Conservation (phyloP, 305 asterid species). For the Rubia tinctorum region DNA sequence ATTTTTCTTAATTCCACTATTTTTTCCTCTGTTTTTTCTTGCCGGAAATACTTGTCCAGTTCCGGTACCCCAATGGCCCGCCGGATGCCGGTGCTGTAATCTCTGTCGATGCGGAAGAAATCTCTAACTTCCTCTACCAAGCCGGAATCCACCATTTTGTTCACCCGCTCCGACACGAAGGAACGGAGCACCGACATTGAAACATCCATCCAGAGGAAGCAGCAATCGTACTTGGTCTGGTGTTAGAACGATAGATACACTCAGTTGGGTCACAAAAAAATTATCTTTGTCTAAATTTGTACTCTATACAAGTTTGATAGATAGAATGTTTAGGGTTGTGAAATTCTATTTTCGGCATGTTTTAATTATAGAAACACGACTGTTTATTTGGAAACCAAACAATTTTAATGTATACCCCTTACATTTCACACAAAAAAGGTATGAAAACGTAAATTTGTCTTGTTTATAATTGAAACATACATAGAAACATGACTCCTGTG, state of each 20-base stretch:
- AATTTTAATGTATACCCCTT: no score
- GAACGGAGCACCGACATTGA: conserved; percentile 36
- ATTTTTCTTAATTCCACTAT: conserved; percentile 12
- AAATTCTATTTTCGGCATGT: no score
- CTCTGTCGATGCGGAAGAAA: conserved; percentile 43
- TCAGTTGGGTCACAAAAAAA: not conserved
- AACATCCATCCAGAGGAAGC: conserved; percentile 66
- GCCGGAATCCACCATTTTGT: conserved; percentile 55
- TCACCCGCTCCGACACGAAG: conserved; percentile 57
- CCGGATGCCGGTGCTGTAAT: conserved; percentile 51
- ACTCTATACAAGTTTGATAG: no score
- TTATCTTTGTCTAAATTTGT: no score
- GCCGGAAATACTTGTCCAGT: conserved; percentile 41
- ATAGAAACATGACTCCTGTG: no score
- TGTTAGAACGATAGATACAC: not conserved
- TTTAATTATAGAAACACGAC: no score
- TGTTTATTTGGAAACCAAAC: no score
- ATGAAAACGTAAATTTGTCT: no score
- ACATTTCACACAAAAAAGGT: no score
- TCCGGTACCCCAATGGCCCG: conserved; percentile 79
- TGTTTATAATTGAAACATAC: no score
- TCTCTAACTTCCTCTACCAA: conserved; percentile 50
- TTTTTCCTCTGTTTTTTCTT: conserved; percentile 8
- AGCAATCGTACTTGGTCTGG: conserved; percentile 45
- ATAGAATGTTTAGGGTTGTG: no score